Base-by-base conservation (phyloP, 1,284 basidiomycete species). In the Melampsora occidentalis region DNA sequence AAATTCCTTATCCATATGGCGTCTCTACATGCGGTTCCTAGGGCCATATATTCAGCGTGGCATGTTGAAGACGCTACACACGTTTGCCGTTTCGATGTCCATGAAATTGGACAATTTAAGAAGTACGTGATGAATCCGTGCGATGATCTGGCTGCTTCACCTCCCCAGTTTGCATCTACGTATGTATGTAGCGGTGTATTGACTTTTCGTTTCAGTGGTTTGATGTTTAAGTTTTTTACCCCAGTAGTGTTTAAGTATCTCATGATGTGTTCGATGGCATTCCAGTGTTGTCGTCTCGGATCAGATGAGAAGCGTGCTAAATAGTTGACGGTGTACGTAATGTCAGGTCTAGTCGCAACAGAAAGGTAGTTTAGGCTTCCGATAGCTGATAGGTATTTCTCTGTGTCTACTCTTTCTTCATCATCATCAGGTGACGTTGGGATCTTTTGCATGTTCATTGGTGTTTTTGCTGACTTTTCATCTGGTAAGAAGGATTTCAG, bases 21-120 rank as follows among this genome's bases (percentile, higher is more conserved):
- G 1, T 64, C 14, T 39, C 46, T 6, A 0, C 39, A 25, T 1
- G 35, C 70, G 0, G 28, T 2, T 2, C 70, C 25, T n/a, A 71
- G 1, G 0, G 70, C 70, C 61, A 71, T 71, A 28, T 64, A 71
- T 33, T 71, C 70, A 0, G 59, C 61, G 20, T 63, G 59, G 12
- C 51, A 35, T 16, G 69, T 71, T 18, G 69, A 71, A 1, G 28
- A 12, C 0, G 57, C 69, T 0, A 71, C 57, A 1, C 57, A 62
- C 0, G 57, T 25, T 4, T 57, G 39, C 2, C 57, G 3, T 22
- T 51, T 62, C 0, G 61, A 71, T 0, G 31, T n/a, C 70, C 70
- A 71, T 3, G 61, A 16, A 0, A 71, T 51, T n/a, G 70, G 59
- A 18, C 70, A 71, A 31, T 61, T 46, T 1, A 20, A 10, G 1